Conservation (phyloP, 192 early-diverging fungal genomes). For the Backusella psychrophila region DNA sequence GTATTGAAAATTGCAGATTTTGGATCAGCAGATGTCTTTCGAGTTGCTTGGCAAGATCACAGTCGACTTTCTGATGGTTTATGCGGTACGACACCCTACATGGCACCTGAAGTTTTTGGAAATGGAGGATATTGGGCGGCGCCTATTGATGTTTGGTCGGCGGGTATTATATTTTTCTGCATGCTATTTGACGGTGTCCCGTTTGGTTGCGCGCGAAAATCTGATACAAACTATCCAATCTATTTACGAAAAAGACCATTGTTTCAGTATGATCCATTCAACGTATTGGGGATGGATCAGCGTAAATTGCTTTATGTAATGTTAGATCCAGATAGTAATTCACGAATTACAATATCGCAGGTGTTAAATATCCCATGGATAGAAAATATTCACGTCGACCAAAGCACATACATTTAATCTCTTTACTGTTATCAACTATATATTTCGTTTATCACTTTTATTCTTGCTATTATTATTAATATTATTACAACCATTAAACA, state of each 20-base stretch:
- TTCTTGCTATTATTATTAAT: neutral
- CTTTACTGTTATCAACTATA: neutral
- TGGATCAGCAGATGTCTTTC: constrained; percentile 94
- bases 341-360: neutral
- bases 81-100: constrained; percentile 95
- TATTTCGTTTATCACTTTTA: neutral
- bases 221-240: neutral
- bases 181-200: constrained; percentile 35
- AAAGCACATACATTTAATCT: neutral
- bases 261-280: neutral
- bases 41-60: constrained; percentile 69
- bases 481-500: constrained; percentile 6
- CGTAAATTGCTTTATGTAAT: neutral
- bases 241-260: neutral
- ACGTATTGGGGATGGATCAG: neutral
- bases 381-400: neutral
- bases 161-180: constrained; percentile 86
- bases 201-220: neutral
- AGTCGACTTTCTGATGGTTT: constrained; percentile 78
- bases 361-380: constrained; percentile 8
- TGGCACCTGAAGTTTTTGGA: constrained; percentile 74
- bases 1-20: constrained; percentile 96
- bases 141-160: constrained; percentile 77
- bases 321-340: neutral
- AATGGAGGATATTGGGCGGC: neutral